phyloP scores from a whole-genome alignment of 306 rosid genomes.

The Cicer chorassanicum region DNA sequence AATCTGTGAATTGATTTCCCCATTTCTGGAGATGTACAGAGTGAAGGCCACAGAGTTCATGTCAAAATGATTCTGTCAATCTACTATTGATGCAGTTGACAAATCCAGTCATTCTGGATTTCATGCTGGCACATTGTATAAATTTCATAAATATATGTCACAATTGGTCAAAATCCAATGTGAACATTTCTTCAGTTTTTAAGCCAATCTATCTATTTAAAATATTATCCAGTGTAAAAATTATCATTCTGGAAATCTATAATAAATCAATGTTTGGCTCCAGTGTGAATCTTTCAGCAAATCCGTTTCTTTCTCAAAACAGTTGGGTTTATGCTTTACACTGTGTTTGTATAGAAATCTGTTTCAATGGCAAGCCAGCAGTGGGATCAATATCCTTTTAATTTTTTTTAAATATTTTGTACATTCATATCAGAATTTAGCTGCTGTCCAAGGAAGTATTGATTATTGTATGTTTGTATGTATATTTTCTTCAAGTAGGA shows the following conservation, averaged over 20 bases:
- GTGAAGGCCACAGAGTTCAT: conserved; percentile 62
- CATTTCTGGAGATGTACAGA: conserved; percentile 83
- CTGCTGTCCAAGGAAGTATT: conserved; percentile 18
- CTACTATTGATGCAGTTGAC: conserved; percentile 70
- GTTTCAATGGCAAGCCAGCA: conserved; percentile 36
- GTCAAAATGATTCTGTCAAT: conserved; percentile 62
- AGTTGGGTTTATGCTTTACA: conserved; percentile 30
- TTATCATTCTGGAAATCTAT: conserved; percentile 49
- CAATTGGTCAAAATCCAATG: conserved; percentile 69
- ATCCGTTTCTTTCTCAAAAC: conserved; percentile 35
- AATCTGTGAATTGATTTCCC: conserved; percentile 86
- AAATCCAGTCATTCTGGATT: conserved; percentile 64
- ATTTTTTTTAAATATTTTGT: conserved; percentile 34
- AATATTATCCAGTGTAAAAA: conserved; percentile 49
- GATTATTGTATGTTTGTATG: conserved; percentile 2
- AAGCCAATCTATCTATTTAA: conserved; percentile 52
- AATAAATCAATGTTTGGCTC: conserved; percentile 50
- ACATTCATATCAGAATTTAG: conserved; percentile 28
- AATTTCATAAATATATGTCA: conserved; percentile 74
- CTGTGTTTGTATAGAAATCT: conserved; percentile 41
- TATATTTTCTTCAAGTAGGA: conserved; percentile 5
- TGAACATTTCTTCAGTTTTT: conserved; percentile 71
- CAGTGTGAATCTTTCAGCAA: conserved; percentile 50
- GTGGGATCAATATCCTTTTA: conserved; percentile 33
- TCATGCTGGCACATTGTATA: conserved; percentile 77